These are phyloP conservation scores for Microthyrium microscopicum DNA, from an alignment of 2,329 filamentous ascomycete species.

Conservation along the genomic window DNA sequence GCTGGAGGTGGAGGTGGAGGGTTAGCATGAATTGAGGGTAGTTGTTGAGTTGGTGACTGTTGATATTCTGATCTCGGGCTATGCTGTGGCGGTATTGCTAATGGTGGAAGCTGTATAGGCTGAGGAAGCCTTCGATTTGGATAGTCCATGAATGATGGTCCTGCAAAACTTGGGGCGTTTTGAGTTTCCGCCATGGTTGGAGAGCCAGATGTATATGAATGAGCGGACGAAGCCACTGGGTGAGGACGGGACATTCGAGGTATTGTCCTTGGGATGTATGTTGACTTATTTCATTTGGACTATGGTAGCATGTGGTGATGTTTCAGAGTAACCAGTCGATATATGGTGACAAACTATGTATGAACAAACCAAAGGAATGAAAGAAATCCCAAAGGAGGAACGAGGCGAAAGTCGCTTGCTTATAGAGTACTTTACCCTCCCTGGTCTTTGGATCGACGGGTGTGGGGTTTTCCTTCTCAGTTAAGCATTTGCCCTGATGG, in stretches of 20 bases:
- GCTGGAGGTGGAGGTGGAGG: conserved; percentile 13
- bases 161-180: conserved; percentile 24
- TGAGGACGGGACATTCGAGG: background rate
- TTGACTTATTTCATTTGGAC: no score
- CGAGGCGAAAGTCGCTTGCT: no score
- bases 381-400: no score
- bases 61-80: conserved; percentile 20
- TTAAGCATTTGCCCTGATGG: no score
- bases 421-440: no score
- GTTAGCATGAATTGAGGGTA: conserved; percentile 18
- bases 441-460: no score
- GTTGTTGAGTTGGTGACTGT: conserved; percentile 11
- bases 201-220: conserved; percentile 13
- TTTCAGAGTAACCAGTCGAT: no score
- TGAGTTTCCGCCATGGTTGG: conserved; percentile 30
- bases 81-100: conserved; percentile 18
- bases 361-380: no score
- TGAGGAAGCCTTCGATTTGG: conserved; percentile 22
- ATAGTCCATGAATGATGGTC: conserved; percentile 22
- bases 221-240: background rate
- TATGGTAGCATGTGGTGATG: no score
- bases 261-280: no score
- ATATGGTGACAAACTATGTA: no score
- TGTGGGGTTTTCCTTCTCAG: no score
- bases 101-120: conserved; percentile 22